phyloP scores from a whole-genome alignment of 129 eudicot genomes.

The Helichrysum umbraculigerum region DNA sequence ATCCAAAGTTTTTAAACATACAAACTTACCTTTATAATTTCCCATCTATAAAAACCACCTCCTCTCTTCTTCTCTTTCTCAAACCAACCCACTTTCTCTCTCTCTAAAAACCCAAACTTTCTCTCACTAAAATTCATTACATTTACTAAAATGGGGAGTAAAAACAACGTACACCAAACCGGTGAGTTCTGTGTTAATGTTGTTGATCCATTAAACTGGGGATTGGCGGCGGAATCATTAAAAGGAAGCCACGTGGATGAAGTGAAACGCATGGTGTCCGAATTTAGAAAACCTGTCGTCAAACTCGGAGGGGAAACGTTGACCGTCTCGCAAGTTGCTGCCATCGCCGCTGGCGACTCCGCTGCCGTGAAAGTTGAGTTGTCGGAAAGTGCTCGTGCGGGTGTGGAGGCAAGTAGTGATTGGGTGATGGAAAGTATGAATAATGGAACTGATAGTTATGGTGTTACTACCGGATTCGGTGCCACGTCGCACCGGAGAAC shows the following conservation, averaged over 20 bases:
- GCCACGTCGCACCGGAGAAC: slow-evolving; percentile 47
- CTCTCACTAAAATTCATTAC: slow-evolving; percentile 8
- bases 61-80: slow-evolving; percentile 10
- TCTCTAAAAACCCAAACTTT: slow-evolving; percentile 6
- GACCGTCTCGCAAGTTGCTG: slow-evolving; percentile 46
- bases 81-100: slow-evolving; percentile 9
- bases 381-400: slow-evolving; percentile 40
- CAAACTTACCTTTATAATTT: not conserved
- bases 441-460: slow-evolving; percentile 45
- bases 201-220: slow-evolving; percentile 51
- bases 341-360: slow-evolving; percentile 35
- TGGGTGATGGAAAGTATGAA: slow-evolving; percentile 49
- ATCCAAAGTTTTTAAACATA: not conserved
- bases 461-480: slow-evolving; percentile 46
- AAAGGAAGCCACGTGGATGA: slow-evolving; percentile 50
- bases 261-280: slow-evolving; percentile 46
- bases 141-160: slow-evolving; percentile 10
- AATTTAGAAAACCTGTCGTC: slow-evolving; percentile 38
- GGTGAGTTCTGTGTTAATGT: slow-evolving; percentile 23
- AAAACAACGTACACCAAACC: not conserved
- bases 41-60: slow-evolving; percentile 37
- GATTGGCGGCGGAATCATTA: slow-evolving; percentile 36
- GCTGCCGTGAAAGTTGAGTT: slow-evolving; percentile 34
- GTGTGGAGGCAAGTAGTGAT: slow-evolving; percentile 46
- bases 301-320: slow-evolving; percentile 41